phyloP scores from a whole-genome alignment of 805 yeast species.

The Clavispora santaluciae region DNA sequence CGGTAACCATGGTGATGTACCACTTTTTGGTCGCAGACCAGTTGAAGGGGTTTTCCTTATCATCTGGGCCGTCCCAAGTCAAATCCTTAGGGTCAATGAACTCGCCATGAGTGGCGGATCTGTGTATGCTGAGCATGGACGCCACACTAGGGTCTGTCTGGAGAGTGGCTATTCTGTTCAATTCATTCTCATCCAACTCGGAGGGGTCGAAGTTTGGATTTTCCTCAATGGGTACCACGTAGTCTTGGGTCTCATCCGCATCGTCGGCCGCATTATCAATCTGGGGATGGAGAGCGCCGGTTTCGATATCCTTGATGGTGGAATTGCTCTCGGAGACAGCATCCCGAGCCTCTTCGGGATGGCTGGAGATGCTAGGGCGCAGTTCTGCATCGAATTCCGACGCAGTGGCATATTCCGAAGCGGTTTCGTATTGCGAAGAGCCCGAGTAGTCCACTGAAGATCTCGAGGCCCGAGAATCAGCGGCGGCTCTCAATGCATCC shows the following conservation, averaged over 20 bases:
- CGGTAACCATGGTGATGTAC: conserved; percentile 44
- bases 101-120: conserved; percentile 7
- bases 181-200: conserved; percentile 6
- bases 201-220: conserved; percentile 1
- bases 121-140: conserved; percentile 2
- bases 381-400: conserved; percentile 4
- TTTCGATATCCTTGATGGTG: conserved; percentile 7
- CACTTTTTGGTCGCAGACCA: conserved; percentile 60
- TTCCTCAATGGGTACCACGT: neutral
- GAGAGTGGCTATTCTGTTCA: conserved; percentile 8
- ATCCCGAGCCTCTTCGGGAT: neutral
- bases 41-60: conserved; percentile 61
- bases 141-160: conserved; percentile 7
- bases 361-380: too few relatives aligned
- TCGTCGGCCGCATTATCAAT: conserved; percentile 2
- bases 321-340: conserved; percentile 10
- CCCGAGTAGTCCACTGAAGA: conserved; percentile 5
- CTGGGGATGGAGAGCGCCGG: neutral
- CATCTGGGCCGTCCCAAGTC: conserved; percentile 60
- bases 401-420: conserved; percentile 34
- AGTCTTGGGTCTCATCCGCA: neutral
- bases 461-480: conserved; percentile 5
- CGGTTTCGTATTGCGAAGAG: conserved; percentile 18
- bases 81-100: conserved; percentile 19
- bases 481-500: conserved; percentile 23